A percentile compares a stretch with the other conserved stretches of the same genome.
Evolutionary conservation across 148 eudicot species (phyloP).

Genomic region (Chenopodium quinoa): DNA sequence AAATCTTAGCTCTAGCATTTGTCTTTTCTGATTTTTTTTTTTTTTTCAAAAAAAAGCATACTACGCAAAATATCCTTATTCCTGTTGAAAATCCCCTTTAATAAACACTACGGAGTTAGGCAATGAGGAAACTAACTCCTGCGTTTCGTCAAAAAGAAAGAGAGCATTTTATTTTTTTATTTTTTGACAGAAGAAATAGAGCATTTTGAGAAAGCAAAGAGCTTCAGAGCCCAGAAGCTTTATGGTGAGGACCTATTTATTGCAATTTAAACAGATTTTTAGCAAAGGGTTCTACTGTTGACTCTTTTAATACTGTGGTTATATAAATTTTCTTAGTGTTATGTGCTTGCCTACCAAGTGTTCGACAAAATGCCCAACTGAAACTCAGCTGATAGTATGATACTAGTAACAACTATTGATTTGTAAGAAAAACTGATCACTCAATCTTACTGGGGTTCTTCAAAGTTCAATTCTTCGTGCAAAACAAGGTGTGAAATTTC

Average conservation of each 20-base stretch:
- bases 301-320: neutral
- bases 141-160: no score
- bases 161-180: no score
- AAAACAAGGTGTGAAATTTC: constrained; percentile 1
- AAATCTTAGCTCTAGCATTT: no score
- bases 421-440: neutral
- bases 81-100: no score
- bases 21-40: no score
- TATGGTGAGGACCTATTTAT: neutral
- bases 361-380: constrained; percentile 28
- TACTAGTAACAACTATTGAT: neutral
- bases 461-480: neutral
- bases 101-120: no score
- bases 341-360: constrained; percentile 24
- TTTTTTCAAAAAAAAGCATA: no score
- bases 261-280: neutral
- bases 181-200: no score
- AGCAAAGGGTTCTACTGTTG: neutral
- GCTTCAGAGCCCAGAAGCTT: neutral
- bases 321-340: no score
- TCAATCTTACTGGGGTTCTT: neutral
- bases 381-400: neutral
- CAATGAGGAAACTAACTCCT: no score
- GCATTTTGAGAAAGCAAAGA: neutral
- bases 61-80: no score